These are phyloP conservation scores for Paramecium octaurelia DNA, from an alignment of 73 alveolate species.

Conservation along the genomic window DNA sequence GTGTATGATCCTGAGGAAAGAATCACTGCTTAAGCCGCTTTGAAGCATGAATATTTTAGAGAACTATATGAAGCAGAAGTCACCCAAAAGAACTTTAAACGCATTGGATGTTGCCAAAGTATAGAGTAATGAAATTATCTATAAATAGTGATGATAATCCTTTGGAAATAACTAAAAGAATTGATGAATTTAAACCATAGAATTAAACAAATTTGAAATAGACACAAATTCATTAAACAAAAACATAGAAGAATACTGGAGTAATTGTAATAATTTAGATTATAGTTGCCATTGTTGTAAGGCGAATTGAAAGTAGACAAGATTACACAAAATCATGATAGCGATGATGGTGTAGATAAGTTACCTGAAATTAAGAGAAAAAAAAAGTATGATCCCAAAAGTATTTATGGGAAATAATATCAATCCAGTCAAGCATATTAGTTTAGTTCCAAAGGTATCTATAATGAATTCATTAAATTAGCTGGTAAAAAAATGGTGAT, in stretches of 20 bases:
- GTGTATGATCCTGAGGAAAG: conserved; percentile 66
- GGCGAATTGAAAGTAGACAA: neutral
- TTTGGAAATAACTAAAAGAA: neutral
- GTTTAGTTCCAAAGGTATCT: conserved; percentile 4
- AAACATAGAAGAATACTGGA: conserved; percentile 28
- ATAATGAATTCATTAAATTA: neutral
- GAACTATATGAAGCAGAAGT: conserved; percentile 47
- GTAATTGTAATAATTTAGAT: neutral
- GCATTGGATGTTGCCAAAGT: neutral
- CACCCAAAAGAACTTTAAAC: neutral
- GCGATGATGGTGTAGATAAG: conserved; percentile 6
- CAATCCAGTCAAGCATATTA: neutral
- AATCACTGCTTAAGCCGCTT: conserved; percentile 46
- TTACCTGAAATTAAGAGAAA: neutral
- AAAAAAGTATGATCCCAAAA: conserved; percentile 38
- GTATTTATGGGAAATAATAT: neutral
- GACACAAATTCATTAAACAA: neutral
- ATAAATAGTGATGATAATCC: conserved; percentile 23
- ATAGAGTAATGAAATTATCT: neutral
- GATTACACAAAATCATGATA: conserved; percentile 13
- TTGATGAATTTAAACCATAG: neutral
- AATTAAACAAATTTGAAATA: neutral
- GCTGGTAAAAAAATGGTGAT: neutral
- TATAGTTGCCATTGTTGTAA: conserved; percentile 2
- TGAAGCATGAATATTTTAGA: conserved; percentile 56